Base-by-base conservation (phyloP, 2,329 filamentous ascomycete species). In the Colletotrichum viniferum region DNA sequence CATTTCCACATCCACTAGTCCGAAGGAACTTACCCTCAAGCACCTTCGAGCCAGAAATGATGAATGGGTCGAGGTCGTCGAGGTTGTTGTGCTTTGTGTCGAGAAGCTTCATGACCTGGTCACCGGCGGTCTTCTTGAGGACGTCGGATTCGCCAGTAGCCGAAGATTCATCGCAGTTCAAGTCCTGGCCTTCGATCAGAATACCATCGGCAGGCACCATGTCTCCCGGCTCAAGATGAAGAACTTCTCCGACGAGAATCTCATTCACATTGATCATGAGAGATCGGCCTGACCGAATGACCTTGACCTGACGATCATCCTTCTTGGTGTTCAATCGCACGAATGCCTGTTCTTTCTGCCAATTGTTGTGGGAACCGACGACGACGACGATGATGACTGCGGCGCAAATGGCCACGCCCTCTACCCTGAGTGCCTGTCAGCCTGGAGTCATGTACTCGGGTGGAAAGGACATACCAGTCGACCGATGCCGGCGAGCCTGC, bases 101-200 rank as follows among this genome's bases (percentile, higher is more conserved):
- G 84, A 89, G 91, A 21, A 52, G 43, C n/a, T 52, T 52, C 43
- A 52, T 52, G 65, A 92, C 92, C 63, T 90, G 88, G 12, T 91
- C 87, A 14, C 89, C 92, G 6, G 86, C 82, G 0, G 88, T 91
- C 84, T 95, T 95, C 83, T 91, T 92, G 82, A 94, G 89, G 65
- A 92, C 88, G 79, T 95, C 93, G 1, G 93, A 94, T 83, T 95
- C 93, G 78, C 93, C 93, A 30, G 93, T 95, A 2, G 92, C 92
- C 14, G 93, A 94, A 4, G 92, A 94, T 80, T 95, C 93, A 78
- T 95, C 93, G 79, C 93, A 95, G 81, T 93, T 87, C 74, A 88
- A 79, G 5, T 83, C 82, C 76, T 86, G 85, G 12, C 87, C 86
- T 21, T 88, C 86, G 74, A 95, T 92, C 76, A 95, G 90, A 68